These are phyloP conservation scores for Penicillium sp. DNA, from an alignment of 2,329 filamentous ascomycete genomes.

Conservation along the genomic window DNA sequence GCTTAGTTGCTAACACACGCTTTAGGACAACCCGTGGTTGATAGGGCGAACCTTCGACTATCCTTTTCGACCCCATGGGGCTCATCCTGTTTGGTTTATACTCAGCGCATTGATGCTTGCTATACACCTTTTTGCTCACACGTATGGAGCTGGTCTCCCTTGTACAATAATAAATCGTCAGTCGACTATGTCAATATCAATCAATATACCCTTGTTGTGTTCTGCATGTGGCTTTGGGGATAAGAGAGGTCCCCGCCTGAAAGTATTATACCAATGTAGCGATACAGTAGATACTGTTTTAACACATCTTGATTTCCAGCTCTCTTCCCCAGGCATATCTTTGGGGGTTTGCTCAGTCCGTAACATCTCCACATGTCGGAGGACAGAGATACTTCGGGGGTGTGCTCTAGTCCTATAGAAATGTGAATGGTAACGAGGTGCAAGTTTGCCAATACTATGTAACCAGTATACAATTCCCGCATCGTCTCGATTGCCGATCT, in stretches of 20 bases:
- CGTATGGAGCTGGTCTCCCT: slow-evolving; percentile 8
- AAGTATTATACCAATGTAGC: neutral
- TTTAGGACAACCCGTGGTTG: slow-evolving; percentile 24
- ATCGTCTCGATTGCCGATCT: neutral
- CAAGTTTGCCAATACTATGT: neutral
- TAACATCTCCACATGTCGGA: neutral
- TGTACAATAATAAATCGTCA: slow-evolving; percentile 6
- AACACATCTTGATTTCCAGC: neutral
- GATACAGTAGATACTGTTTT: neutral
- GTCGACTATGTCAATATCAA: slow-evolving; percentile 2
- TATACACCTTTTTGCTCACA: neutral
- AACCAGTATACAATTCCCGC: neutral
- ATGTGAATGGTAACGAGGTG: neutral
- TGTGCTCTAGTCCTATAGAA: neutral
- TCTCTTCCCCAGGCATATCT: slow-evolving; percentile 14
- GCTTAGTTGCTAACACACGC: slow-evolving; percentile 12
- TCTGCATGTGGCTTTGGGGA: neutral
- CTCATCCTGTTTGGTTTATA: neutral
- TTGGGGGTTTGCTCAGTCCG: neutral
- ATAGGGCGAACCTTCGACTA: slow-evolving; percentile 2
- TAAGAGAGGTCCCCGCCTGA: neutral
- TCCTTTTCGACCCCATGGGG: slow-evolving; percentile 1
- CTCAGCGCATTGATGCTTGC: neutral
- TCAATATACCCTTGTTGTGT: slow-evolving; percentile 8
- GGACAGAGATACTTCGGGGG: neutral